Percentiles rank a stretch among this genome's conserved stretches.
These are phyloP conservation scores for Verbena officinalis DNA, from an alignment of 257 asterid genomes.

Conservation along the genomic window DNA sequence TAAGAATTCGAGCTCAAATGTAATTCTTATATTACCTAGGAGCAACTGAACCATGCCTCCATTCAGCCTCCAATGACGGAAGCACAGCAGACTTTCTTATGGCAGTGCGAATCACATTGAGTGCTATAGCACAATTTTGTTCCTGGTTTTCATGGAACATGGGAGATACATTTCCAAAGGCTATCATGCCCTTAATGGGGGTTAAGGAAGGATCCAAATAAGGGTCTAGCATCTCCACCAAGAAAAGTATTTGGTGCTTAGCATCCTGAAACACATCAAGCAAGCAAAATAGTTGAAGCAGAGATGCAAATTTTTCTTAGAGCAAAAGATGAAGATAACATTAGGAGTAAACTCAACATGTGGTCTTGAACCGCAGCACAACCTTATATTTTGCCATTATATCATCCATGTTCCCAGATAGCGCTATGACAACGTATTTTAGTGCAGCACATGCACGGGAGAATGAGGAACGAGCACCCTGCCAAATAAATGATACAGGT, in stretches of 20 bases:
- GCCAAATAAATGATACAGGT: constrained; percentile 36
- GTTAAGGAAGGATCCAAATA: constrained; percentile 85
- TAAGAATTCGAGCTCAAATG: constrained; percentile 23
- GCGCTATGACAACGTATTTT: constrained; percentile 79
- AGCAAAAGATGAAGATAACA: constrained; percentile 15
- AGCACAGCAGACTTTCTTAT: constrained; percentile 73
- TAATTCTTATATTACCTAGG: constrained; percentile 69
- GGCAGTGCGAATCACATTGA: constrained; percentile 76
- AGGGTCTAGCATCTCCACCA: constrained; percentile 96
- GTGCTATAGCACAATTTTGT: constrained; percentile 68
- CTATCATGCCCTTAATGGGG: constrained; percentile 78
- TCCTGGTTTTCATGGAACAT: constrained; percentile 68
- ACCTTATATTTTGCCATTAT: constrained; percentile 85
- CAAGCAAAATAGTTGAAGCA: constrained; percentile 23
- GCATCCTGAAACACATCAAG: constrained; percentile 64
- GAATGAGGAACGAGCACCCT: constrained; percentile 72
- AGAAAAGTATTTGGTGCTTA: constrained; percentile 80
- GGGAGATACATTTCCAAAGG: constrained; percentile 84
- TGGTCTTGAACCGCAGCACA: constrained; percentile 20
- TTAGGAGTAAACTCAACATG: constrained; percentile 23
- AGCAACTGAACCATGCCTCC: constrained; percentile 89
- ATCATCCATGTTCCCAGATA: constrained; percentile 95
- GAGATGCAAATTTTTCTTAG: neutral
- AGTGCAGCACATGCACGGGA: constrained; percentile 92
- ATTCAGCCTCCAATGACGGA: constrained; percentile 90